Percentiles rank a stretch among this genome's conserved stretches.
These are phyloP conservation scores for Graphiopsis chlorocephala DNA, from an alignment of 2,329 filamentous ascomycete species.

Conservation along the genomic window DNA sequence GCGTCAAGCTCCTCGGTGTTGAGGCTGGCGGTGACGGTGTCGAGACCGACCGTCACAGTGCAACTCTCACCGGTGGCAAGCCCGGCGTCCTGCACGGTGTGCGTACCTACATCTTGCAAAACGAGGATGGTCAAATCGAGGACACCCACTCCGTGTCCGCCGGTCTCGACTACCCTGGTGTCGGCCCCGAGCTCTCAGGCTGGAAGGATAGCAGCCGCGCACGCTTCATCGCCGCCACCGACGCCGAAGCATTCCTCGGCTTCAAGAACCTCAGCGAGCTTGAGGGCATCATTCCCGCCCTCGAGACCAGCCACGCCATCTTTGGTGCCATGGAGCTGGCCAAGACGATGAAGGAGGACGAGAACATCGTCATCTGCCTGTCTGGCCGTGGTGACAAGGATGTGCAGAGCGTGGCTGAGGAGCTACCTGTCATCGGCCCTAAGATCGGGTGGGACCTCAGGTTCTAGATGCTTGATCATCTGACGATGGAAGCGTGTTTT, in stretches of 20 bases:
- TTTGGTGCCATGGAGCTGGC: slow-evolving; percentile 85
- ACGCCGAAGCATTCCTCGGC: slow-evolving; percentile 82
- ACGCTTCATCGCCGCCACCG: slow-evolving; percentile 85
- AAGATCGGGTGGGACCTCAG: slow-evolving; percentile 73
- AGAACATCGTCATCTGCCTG: slow-evolving; percentile 91
- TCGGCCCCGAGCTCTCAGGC: slow-evolving; percentile 83
- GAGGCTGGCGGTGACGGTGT: slow-evolving; percentile 93
- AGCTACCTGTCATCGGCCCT: slow-evolving; percentile 82
- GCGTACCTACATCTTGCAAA: slow-evolving; percentile 90
- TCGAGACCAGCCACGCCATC: slow-evolving; percentile 91
- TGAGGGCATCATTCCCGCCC: slow-evolving; percentile 94
- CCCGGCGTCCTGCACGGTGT: slow-evolving; percentile 96
- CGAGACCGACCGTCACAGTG: slow-evolving; percentile 80
- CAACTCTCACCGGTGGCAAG: slow-evolving; percentile 79
- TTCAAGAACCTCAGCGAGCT: slow-evolving; percentile 82
- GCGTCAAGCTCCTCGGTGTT: slow-evolving; percentile 85
- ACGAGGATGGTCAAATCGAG: slow-evolving; percentile 85
- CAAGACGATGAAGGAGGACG: slow-evolving; percentile 82
- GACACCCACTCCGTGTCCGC: slow-evolving; percentile 97
- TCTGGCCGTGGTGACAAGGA: slow-evolving; percentile 97
- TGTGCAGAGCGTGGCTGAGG: slow-evolving; percentile 95
- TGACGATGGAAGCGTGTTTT: background rate
- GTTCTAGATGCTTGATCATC: slow-evolving; percentile 33
- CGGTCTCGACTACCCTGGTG: slow-evolving; percentile 93
- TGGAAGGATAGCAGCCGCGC: slow-evolving; percentile 93